Percentiles rank a stretch among this genome's conserved stretches.
These are phyloP conservation scores for Ochetophila trinervis DNA, from an alignment of 306 rosid genomes.

Conservation along the genomic window DNA sequence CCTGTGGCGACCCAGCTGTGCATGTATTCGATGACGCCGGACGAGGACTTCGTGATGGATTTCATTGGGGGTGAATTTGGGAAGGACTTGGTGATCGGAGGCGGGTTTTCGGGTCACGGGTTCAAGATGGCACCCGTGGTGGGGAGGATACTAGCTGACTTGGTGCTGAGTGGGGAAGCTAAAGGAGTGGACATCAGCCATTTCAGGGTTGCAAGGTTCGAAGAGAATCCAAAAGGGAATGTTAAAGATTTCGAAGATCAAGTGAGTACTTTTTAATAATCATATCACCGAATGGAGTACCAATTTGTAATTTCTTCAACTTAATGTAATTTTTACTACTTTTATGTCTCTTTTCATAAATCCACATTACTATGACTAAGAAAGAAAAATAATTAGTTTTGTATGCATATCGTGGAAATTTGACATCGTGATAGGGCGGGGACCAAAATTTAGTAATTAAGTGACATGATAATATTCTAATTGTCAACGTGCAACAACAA, in stretches of 20 bases:
- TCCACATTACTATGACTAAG: too few relatives aligned
- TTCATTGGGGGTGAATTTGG: slow-evolving; percentile 73
- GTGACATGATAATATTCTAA: too few relatives aligned
- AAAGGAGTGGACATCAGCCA: slow-evolving; percentile 54
- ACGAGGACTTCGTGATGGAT: slow-evolving; percentile 77
- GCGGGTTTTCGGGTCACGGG: slow-evolving; percentile 93
- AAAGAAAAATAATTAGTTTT: too few relatives aligned
- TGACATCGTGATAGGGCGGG: too few relatives aligned
- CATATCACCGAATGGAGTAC: background rate
- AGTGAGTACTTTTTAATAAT: background rate
- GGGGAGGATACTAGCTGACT: slow-evolving; percentile 60
- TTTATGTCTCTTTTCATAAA: too few relatives aligned
- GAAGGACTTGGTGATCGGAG: slow-evolving; percentile 72
- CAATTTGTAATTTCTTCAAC: too few relatives aligned
- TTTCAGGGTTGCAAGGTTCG: slow-evolving; percentile 58
- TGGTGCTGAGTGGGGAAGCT: slow-evolving; percentile 49
- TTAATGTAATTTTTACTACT: too few relatives aligned
- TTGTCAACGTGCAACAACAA: too few relatives aligned
- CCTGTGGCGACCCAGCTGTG: slow-evolving; percentile 63
- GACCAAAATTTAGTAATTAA: too few relatives aligned
- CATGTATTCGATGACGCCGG: slow-evolving; percentile 82
- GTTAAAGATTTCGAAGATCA: slow-evolving; percentile 26
- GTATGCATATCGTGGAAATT: too few relatives aligned
- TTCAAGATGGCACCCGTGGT: slow-evolving; percentile 85
- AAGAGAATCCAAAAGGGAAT: slow-evolving; percentile 42